phyloP scores from a whole-genome alignment of 768 basidiomycete genomes.

The Boletus reticuloceps region DNA sequence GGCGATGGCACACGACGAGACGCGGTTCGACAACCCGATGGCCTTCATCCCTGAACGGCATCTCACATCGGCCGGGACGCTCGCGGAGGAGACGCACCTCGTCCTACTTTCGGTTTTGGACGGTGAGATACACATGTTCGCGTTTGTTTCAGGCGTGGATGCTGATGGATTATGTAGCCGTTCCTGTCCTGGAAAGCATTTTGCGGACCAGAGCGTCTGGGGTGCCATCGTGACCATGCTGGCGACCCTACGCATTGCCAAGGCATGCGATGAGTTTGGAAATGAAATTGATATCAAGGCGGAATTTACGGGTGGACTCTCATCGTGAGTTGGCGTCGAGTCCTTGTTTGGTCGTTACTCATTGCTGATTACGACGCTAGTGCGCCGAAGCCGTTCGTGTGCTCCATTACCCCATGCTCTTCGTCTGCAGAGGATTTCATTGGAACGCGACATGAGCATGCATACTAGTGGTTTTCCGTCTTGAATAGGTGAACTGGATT shows the following conservation, averaged over 20 bases:
- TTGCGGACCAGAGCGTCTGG: conserved; percentile 35
- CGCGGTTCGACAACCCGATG: conserved; percentile 49
- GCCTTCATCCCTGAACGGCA: conserved; percentile 57
- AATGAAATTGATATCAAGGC: conserved; percentile 24
- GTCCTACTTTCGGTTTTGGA: conserved; percentile 23
- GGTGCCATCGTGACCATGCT: conserved; percentile 30
- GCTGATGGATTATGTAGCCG: conserved; percentile 16
- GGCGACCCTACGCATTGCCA: conserved; percentile 27
- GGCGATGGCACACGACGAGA: conserved; percentile 50
- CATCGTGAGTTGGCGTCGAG: conserved; percentile 8
- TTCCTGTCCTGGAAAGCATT: conserved; percentile 33
- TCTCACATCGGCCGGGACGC: conserved; percentile 28
- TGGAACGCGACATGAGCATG: conserved; percentile 1
- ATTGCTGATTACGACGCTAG: conserved; percentile 9
- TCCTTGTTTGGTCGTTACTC: not conserved
- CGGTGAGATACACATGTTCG: conserved; percentile 12
- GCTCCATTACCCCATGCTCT: conserved; percentile 19
- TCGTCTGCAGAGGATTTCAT: conserved; percentile 13
- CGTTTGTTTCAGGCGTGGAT: not conserved
- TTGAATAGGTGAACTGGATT: not conserved
- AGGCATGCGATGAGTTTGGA: conserved; percentile 28
- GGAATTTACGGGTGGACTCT: conserved; percentile 24
- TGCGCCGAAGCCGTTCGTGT: conserved; percentile 25
- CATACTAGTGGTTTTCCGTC: not conserved
- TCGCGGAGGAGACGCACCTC: not conserved